A percentile compares a stretch with the other conserved stretches of the same genome.
Conservation (phyloP, 2,329 filamentous ascomycete species). For the Blumeria graminis region DNA sequence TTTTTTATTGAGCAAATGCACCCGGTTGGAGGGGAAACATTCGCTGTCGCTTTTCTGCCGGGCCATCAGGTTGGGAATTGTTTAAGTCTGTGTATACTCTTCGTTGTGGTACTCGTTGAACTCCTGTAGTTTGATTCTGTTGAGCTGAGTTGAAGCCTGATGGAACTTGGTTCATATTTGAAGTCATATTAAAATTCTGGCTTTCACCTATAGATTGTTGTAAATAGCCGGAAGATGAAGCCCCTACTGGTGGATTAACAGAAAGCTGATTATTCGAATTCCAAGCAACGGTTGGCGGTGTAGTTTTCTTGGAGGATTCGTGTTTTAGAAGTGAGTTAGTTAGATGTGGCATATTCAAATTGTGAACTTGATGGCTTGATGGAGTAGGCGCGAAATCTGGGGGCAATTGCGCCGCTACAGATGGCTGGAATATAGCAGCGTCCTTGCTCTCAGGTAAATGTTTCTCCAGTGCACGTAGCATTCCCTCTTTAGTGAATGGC, state of each 20-base stretch:
- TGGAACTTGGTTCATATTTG: not conserved
- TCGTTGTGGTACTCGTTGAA: slow-evolving; percentile 10
- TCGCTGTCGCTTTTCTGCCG: slow-evolving; percentile 14
- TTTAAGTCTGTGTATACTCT: slow-evolving; percentile 14
- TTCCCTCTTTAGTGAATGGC: slow-evolving; percentile 76
- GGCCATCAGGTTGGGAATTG: slow-evolving; percentile 9
- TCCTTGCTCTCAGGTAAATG: slow-evolving; percentile 70
- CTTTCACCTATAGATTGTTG: slow-evolving; percentile 11
- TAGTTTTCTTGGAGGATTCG: slow-evolving; percentile 14
- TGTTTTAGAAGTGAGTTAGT: slow-evolving; percentile 14
- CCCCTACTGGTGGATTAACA: slow-evolving; percentile 11
- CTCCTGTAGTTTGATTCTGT: slow-evolving; percentile 9
- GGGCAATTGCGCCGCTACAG: slow-evolving; percentile 9
- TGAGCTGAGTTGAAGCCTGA: slow-evolving; percentile 5
- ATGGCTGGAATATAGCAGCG: slow-evolving; percentile 16
- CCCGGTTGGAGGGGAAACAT: slow-evolving; percentile 11
- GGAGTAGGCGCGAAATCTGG: slow-evolving; percentile 10
- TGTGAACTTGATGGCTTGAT: slow-evolving; percentile 8
- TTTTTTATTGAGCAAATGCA: slow-evolving; percentile 9
- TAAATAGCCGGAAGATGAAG: slow-evolving; percentile 9
- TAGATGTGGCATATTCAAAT: slow-evolving; percentile 13
- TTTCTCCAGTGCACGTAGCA: slow-evolving; percentile 67
- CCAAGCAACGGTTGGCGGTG: slow-evolving; percentile 13
- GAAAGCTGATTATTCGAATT: slow-evolving; percentile 14
- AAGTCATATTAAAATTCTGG: slow-evolving; percentile 11